Percentiles rank a stretch among this genome's conserved stretches.
These are phyloP conservation scores for Rehmannia glutinosa DNA, from an alignment of 257 asterid genomes.

Conservation along the genomic window DNA sequence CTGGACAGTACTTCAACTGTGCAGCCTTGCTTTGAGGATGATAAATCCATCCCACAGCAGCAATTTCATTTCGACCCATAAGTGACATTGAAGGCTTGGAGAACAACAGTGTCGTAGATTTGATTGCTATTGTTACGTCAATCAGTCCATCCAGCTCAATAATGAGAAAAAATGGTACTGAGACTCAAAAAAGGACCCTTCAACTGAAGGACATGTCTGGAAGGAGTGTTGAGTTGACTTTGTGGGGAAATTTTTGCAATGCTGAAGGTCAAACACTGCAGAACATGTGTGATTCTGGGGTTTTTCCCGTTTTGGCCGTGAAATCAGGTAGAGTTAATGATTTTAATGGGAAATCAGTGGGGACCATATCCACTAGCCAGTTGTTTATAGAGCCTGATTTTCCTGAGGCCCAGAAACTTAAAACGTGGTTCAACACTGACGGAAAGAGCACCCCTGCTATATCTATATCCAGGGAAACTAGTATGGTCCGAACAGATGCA, in stretches of 20 bases:
- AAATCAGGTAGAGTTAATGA: slow-evolving; percentile 76
- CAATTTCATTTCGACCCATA: slow-evolving; percentile 74
- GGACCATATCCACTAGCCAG: slow-evolving; percentile 65
- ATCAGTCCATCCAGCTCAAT: slow-evolving; percentile 66
- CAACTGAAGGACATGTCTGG: slow-evolving; percentile 93
- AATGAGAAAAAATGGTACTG: slow-evolving; percentile 79
- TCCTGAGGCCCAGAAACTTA: slow-evolving; percentile 67
- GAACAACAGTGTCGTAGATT: slow-evolving; percentile 58
- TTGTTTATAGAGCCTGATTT: slow-evolving; percentile 79
- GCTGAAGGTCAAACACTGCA: slow-evolving; percentile 87
- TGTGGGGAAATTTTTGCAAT: slow-evolving; percentile 89
- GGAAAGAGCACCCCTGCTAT: slow-evolving; percentile 60
- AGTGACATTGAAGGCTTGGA: slow-evolving; percentile 70
- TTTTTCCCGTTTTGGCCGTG: slow-evolving; percentile 75
- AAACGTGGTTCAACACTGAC: slow-evolving; percentile 63
- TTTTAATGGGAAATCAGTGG: slow-evolving; percentile 82
- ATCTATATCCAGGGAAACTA: slow-evolving; percentile 66
- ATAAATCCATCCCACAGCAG: slow-evolving; percentile 67
- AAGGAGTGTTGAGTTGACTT: slow-evolving; percentile 80
- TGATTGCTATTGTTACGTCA: slow-evolving; percentile 77
- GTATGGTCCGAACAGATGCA: slow-evolving; percentile 47
- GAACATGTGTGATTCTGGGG: slow-evolving; percentile 71
- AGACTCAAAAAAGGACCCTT: slow-evolving; percentile 72
- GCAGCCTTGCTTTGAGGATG: slow-evolving; percentile 74
- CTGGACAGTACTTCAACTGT: slow-evolving; percentile 66